phyloP scores from a whole-genome alignment of 2,329 filamentous ascomycete species.

The Penicillium corylophilum region DNA sequence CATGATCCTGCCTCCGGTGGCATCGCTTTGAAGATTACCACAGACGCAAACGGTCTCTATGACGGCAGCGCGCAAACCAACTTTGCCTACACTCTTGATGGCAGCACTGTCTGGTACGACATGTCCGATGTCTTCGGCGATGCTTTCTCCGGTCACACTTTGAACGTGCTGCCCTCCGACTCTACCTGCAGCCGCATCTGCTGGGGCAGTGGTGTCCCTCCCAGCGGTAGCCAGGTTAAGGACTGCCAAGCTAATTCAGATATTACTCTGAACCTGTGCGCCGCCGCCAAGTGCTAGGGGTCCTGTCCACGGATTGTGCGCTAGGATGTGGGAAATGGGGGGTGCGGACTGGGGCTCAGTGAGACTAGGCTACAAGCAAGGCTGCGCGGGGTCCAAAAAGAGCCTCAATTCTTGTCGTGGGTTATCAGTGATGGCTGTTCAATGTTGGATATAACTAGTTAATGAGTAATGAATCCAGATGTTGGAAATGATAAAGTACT shows the following conservation, averaged over 20 bases:
- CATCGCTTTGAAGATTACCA: slow-evolving; percentile 45
- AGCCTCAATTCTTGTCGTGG: slow-evolving; percentile 3
- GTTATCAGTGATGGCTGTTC: not conserved
- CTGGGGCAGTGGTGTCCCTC: slow-evolving; percentile 32
- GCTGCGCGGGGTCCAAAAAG: not conserved
- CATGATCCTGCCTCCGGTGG: slow-evolving; percentile 41
- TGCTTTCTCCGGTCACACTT: slow-evolving; percentile 34
- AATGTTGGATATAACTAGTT: not conserved
- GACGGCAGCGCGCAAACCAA: slow-evolving; percentile 39
- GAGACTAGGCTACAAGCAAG: not conserved
- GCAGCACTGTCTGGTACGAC: slow-evolving; percentile 42
- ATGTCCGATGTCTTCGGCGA: slow-evolving; percentile 46
- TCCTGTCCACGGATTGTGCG: not conserved
- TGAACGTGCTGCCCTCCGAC: slow-evolving; percentile 28
- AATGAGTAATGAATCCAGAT: not conserved
- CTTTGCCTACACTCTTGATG: slow-evolving; percentile 44
- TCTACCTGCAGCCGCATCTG: slow-evolving; percentile 28
- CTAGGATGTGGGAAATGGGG: not conserved
- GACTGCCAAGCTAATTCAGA: slow-evolving; percentile 26
- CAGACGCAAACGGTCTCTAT: slow-evolving; percentile 35
- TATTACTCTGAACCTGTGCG: slow-evolving; percentile 34
- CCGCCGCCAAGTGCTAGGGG: slow-evolving; percentile 21
- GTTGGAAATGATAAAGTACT: too few relatives aligned
- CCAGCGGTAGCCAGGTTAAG: slow-evolving; percentile 33
- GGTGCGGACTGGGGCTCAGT: not conserved